Conservation (phyloP, 1,139 yeast genomes). For the Geotrichum fermentans region DNA sequence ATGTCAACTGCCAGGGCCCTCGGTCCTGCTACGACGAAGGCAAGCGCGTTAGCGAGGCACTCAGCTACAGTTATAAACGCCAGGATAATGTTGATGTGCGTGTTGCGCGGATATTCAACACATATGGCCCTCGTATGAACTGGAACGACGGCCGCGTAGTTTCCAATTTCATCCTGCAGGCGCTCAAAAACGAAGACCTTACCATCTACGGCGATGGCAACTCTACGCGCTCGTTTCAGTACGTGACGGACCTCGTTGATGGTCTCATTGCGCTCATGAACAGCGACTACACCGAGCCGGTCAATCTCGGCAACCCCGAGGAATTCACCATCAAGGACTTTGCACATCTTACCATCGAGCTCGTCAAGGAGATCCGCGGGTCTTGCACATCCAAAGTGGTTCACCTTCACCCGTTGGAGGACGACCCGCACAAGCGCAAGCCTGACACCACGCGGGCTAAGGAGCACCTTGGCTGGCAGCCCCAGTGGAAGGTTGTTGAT, state of each 20-base stretch:
- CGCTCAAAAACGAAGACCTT: conserved; percentile 27
- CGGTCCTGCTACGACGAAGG: conserved; percentile 33
- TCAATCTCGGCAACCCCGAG: conserved; percentile 30
- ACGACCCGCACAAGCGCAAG: conserved; percentile 28
- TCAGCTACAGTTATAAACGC: conserved; percentile 28
- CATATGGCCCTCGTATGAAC: conserved; percentile 32
- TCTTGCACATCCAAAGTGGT: conserved; percentile 24
- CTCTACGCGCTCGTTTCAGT: conserved; percentile 30
- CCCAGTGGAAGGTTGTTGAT: conserved; percentile 27
- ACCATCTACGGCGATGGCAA: conserved; percentile 30
- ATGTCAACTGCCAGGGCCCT: conserved; percentile 30
- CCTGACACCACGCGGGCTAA: conserved; percentile 29
- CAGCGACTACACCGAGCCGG: conserved; percentile 27
- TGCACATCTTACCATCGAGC: conserved; percentile 26
- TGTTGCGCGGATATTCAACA: conserved; percentile 31
- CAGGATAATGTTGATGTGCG: conserved; percentile 30
- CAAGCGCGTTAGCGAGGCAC: conserved; percentile 30
- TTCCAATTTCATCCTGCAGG: conserved; percentile 30
- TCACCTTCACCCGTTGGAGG: conserved; percentile 24
- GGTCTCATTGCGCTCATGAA: conserved; percentile 29
- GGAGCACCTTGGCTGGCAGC: conserved; percentile 27
- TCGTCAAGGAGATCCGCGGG: conserved; percentile 24
- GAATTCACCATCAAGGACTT: conserved; percentile 28
- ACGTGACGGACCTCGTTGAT: conserved; percentile 29
- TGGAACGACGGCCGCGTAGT: conserved; percentile 33